Conservation (phyloP, 257 asterid genomes). For the Plantago ovata region DNA sequence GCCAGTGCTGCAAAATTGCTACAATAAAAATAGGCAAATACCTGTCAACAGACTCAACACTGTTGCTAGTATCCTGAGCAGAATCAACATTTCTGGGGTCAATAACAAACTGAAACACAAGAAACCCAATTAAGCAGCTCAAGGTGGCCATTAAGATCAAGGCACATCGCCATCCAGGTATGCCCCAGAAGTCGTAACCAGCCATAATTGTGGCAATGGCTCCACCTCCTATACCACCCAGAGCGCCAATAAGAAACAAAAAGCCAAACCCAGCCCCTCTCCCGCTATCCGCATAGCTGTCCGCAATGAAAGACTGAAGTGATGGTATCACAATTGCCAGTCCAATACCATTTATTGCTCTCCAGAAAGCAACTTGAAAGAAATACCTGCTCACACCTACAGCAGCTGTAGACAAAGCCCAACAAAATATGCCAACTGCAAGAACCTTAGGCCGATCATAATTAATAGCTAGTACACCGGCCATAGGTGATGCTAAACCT, state of each 20-base stretch:
- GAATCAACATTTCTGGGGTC: constrained; percentile 53
- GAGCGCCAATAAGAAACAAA: constrained; percentile 72
- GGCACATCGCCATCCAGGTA: constrained; percentile 92
- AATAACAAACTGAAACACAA: constrained; percentile 71
- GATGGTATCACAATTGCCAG: constrained; percentile 95
- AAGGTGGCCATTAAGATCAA: constrained; percentile 68
- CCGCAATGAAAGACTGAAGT: constrained; percentile 92
- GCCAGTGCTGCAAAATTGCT: too few relatives aligned
- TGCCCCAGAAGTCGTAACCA: constrained; percentile 63
- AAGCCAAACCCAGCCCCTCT: constrained; percentile 95
- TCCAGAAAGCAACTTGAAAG: constrained; percentile 81
- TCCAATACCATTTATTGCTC: constrained; percentile 88
- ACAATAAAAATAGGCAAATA: constrained; percentile 16
- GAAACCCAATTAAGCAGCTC: constrained; percentile 74
- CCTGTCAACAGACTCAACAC: constrained; percentile 38
- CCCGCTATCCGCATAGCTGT: constrained; percentile 73
- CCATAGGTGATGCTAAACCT: constrained; percentile 90
- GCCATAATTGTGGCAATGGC: constrained; percentile 98
- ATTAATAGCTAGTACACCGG: constrained; percentile 77
- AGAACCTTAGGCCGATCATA: constrained; percentile 93
- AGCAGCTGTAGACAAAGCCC: constrained; percentile 97
- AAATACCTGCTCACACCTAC: constrained; percentile 85
- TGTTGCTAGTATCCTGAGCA: constrained; percentile 34
- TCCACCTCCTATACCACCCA: constrained; percentile 99
- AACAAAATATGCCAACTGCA: constrained; percentile 80